Evolutionary conservation across 768 basidiomycete species (phyloP).

Genomic region (Leccinum subgranulosum): DNA sequence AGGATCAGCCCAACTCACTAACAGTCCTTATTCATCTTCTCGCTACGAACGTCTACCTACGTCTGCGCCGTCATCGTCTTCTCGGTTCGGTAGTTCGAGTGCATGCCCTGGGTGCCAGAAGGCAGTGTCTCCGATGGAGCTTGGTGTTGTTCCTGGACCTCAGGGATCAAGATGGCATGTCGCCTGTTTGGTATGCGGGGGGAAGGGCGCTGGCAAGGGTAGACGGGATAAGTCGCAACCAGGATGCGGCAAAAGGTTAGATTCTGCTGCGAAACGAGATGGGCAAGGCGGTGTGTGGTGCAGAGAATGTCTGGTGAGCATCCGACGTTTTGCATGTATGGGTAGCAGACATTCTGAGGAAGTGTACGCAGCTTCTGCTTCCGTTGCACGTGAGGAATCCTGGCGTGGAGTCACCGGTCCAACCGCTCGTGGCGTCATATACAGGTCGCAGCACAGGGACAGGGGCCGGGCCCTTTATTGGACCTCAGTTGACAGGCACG

Average conservation of each 20-base stretch:
- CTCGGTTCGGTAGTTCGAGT: constrained; percentile 39
- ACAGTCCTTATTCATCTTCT: constrained; percentile 26
- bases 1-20: constrained; percentile 11
- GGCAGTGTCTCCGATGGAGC: constrained; percentile 77
- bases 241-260: constrained; percentile 80
- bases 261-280: constrained; percentile 78
- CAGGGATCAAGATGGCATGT: constrained; percentile 81
- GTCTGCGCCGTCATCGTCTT: constrained; percentile 18
- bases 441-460: constrained; percentile 36
- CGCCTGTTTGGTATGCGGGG: constrained; percentile 76
- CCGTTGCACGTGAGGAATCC: constrained; percentile 45
- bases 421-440: constrained; percentile 44
- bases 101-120: constrained; percentile 75
- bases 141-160: constrained; percentile 82
- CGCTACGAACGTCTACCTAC: constrained; percentile 27
- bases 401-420: constrained; percentile 51
- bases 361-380: constrained; percentile 49
- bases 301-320: constrained; percentile 73
- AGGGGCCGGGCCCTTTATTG: constrained; percentile 31
- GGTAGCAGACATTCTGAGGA: constrained; percentile 5
- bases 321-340: neutral
- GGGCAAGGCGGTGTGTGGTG: constrained; percentile 75
- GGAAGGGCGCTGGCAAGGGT: constrained; percentile 46
- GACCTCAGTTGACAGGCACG: constrained; percentile 62
- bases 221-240: constrained; percentile 56